phyloP scores from a whole-genome alignment of 73 alveolate genomes.

The Paraurostyla sp. region DNA sequence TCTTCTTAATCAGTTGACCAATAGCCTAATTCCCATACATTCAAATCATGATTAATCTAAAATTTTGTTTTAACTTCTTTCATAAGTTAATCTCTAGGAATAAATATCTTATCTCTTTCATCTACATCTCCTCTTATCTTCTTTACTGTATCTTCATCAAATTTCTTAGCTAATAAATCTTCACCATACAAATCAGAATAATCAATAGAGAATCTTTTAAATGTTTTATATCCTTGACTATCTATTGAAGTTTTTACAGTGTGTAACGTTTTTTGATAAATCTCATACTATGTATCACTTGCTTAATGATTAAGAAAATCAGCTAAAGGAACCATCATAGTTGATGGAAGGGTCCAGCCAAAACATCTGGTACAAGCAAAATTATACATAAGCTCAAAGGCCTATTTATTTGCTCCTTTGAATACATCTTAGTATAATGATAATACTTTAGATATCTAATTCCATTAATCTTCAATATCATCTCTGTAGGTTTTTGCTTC shows the following conservation, averaged over 20 bases:
- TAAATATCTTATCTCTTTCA: slow-evolving; percentile 17
- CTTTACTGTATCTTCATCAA: neutral
- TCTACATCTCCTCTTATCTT: slow-evolving; percentile 53
- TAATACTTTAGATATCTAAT: neutral
- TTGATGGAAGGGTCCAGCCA: slow-evolving; percentile 69
- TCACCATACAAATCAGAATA: slow-evolving; percentile 20
- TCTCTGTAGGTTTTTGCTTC: slow-evolving; percentile 49
- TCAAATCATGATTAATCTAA: neutral
- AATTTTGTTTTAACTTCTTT: slow-evolving; percentile 48
- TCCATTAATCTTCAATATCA: slow-evolving; percentile 64
- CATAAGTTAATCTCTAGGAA: slow-evolving; percentile 22
- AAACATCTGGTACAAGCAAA: slow-evolving; percentile 64
- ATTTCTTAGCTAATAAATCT: neutral
- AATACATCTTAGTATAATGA: slow-evolving; percentile 19
- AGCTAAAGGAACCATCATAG: slow-evolving; percentile 69
- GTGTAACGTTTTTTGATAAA: slow-evolving; percentile 31
- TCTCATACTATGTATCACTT: slow-evolving; percentile 68
- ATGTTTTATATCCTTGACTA: slow-evolving; percentile 32
- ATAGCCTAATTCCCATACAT: slow-evolving; percentile 65
- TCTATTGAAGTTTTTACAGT: slow-evolving; percentile 40
- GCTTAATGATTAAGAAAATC: slow-evolving; percentile 62
- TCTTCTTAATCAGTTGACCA: slow-evolving; percentile 68
- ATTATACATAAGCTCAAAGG: slow-evolving; percentile 19
- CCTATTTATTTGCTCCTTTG: neutral
- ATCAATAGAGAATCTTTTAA: slow-evolving; percentile 48